Evolutionary conservation across 495 filamentous ascomycete species (phyloP).

Genomic region (Astrothelium subdiscretum): DNA sequence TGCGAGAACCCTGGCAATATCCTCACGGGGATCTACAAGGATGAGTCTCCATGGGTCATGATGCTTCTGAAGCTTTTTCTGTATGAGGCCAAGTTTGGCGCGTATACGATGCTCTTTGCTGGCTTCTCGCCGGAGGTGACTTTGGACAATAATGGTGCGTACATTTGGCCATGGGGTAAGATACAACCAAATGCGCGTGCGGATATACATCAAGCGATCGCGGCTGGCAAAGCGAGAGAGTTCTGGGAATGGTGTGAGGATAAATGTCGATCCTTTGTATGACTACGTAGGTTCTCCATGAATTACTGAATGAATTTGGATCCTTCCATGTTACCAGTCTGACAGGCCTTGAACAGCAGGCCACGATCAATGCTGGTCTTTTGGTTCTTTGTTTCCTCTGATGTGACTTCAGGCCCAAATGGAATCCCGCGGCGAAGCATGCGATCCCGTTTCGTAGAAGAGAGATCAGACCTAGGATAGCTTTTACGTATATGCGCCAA

Average conservation of each 20-base stretch:
- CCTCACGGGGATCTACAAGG: constrained; percentile 21
- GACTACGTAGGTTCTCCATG: too few species aligned
- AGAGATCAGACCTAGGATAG: too few species aligned
- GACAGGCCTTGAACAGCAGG: too few species aligned
- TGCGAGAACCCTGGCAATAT: constrained; percentile 30
- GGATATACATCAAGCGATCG: constrained; percentile 19
- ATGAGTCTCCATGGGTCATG: constrained; percentile 3
- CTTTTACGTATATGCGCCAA: too few species aligned
- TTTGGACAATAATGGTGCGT: constrained; percentile 5
- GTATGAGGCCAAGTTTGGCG: constrained; percentile 7
- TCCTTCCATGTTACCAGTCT: too few species aligned
- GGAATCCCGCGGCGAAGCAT: too few species aligned
- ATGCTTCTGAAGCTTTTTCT: neutral
- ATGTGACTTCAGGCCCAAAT: too few species aligned
- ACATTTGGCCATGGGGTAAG: constrained; percentile 11
- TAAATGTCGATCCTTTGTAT: constrained; percentile 12
- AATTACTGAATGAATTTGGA: too few species aligned
- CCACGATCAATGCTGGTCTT: too few species aligned
- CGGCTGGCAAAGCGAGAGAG: constrained; percentile 18
- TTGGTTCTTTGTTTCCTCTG: too few species aligned
- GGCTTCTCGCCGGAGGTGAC: constrained; percentile 8
- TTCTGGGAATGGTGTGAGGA: constrained; percentile 29
- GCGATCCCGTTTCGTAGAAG: too few species aligned
- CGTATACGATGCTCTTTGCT: constrained; percentile 10
- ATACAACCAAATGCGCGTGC: constrained; percentile 9